These are phyloP conservation scores for Cladosporium sp. DNA, from an alignment of 2,329 filamentous ascomycete species.

Conservation along the genomic window DNA sequence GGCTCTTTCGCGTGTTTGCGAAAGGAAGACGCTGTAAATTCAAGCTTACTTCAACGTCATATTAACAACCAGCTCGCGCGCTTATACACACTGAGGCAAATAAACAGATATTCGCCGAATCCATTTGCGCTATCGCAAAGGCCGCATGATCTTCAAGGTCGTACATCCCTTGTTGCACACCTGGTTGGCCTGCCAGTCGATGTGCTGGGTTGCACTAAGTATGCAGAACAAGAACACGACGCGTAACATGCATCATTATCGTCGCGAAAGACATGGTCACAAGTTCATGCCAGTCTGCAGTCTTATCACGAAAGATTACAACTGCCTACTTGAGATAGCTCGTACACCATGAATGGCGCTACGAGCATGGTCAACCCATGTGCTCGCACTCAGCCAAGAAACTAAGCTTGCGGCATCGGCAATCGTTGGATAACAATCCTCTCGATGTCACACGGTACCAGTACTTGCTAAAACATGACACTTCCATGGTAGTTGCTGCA, in stretches of 20 bases:
- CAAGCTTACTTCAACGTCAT: constrained; percentile 4
- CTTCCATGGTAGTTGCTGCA: not conserved
- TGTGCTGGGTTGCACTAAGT: not conserved
- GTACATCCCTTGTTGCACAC: not conserved
- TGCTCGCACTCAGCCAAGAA: not conserved
- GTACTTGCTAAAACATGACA: not conserved
- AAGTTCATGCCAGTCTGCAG: not conserved
- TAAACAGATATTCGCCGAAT: not conserved
- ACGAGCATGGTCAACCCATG: constrained; percentile 1
- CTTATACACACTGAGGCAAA: not conserved
- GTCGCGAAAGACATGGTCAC: not conserved
- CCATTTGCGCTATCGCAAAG: not conserved
- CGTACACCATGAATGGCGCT: not conserved
- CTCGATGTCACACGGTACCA: not conserved
- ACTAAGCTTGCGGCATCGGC: not conserved
- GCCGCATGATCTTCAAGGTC: not conserved
- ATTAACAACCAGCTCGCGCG: not conserved
- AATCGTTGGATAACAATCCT: not conserved
- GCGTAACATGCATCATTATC: not conserved
- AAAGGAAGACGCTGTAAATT: not conserved
- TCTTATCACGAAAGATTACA: constrained; percentile 2
- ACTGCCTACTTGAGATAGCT: not conserved
- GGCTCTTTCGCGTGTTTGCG: not conserved
- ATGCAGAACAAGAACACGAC: not conserved
- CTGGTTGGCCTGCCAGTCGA: not conserved